Evolutionary conservation across 441 rosid species (phyloP), one percentile per base, ranked within the genome.

Genomic region (Theobroma grandiflorum): DNA sequence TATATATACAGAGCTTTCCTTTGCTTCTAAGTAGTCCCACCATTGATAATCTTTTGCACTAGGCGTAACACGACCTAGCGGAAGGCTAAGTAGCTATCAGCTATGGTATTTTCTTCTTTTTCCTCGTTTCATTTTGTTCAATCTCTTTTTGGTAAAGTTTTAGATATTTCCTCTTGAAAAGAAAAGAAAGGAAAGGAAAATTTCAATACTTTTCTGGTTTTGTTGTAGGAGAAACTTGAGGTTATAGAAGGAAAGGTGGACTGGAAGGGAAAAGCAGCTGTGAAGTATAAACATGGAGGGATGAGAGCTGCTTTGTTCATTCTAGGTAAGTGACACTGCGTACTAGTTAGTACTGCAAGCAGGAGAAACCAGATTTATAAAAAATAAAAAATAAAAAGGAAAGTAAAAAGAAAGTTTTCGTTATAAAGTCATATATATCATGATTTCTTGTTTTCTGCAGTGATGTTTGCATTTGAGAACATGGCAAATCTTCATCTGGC

Each of bases 231-330:
- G 78, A 84, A 85, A 77, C 37, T 16, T 22, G 93, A 84, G 80
- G 42, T 86, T 47, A 80, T 88, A 52, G 84, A 85, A 71, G 93
- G 90, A 73, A 92, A 88, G 85, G 89, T 89, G 75, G 90, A 88
- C 31, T 89, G 92, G 91, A 91, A 77, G 69, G 96, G 94, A 77
- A 68, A 90, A 80, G 50, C 82, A 64, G 93, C 96, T 74, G 57
- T 84, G 58, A 91, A 82, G 82, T n/a, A 79, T 37, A 85, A 82
- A 61, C 90, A 89, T 88, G 94, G 96, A 87, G 96, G 96, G 82
- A 74, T 47, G 11, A 82, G 79, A 78, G 58, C 86, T 49, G 79
- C 92, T 69, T 63, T 85, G 40, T 82, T 87, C 62, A 58, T 87
- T 31, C 81, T 87, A 49, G 87, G 96, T 86, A 79, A 18, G 82